Base-by-base conservation (phyloP, 2,329 filamentous ascomycete genomes). In the Talaromyces sp. region DNA sequence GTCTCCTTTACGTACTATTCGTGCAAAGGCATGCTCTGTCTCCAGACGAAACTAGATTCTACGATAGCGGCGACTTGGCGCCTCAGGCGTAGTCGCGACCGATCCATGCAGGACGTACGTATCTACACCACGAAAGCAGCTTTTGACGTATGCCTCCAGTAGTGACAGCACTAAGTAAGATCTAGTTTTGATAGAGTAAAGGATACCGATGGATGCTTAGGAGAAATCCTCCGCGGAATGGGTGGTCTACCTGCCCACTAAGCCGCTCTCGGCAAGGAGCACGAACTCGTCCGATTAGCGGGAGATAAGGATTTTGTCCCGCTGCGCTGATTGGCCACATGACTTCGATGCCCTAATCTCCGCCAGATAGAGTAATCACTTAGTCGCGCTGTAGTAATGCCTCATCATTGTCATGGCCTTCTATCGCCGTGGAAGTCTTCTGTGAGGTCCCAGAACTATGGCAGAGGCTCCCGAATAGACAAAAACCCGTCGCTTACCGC, bases 141-240 rank as follows among this genome's bases (percentile, higher is more conserved):
- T 24, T 24, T 0, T 24, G 33, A 33, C 11, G 14, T 4, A 47
- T 22, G 22, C 39, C 14, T 14, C 5, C 13, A 37, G 39, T 41
- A 41, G 27, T 31, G 6, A 6, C 7, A 31, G 27, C 27, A 31
- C 27, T 8, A 31, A n/a, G 47, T 27, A 50, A 22, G 31, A 50
- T 13, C 10, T 33, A 56, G 54, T 37, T 57, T 19, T 16, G 33
- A 57, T 39, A 22, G n/a, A 2, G 33, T 57, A 41, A 57, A 39
- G 19, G 3, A 45, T 27, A 24, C 9, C 3, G 37, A 19, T 27
- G 37, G 22, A n/a, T 14, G 9, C 4, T 37, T 13, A 57, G 61
- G 61, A 63, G 61, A 63, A 63, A 57, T 8, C 8, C 61, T 63
- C 61, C 61, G 61, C 61, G 61, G 61, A 47, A 48, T 16, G 50